A percentile compares a stretch with the other conserved stretches of the same genome.
Evolutionary conservation across 305 asterid species (phyloP).

Genomic region (Euphrasia arctica): DNA sequence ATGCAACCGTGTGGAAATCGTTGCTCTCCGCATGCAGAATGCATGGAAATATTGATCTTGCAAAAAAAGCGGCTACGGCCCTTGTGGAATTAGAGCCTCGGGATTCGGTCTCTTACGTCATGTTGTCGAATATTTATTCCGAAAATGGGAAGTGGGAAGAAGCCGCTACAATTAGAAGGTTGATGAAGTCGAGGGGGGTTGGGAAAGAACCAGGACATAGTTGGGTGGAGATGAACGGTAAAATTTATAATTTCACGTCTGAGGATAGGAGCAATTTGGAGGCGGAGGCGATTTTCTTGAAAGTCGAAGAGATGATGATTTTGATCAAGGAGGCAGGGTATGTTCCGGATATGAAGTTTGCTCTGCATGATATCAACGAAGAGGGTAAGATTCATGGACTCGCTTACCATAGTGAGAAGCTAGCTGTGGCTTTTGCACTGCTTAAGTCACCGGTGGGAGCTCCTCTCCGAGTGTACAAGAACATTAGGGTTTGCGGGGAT

Average conservation of each 20-base stretch:
- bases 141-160: slow-evolving; percentile 66
- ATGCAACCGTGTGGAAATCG: slow-evolving; percentile 76
- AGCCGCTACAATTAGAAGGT: slow-evolving; percentile 54
- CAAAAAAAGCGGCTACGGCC: slow-evolving; percentile 60
- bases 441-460: slow-evolving; percentile 47
- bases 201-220: slow-evolving; percentile 70
- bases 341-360: slow-evolving; percentile 53
- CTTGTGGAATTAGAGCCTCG: slow-evolving; percentile 65
- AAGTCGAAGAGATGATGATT: slow-evolving; percentile 44
- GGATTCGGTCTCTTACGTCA: slow-evolving; percentile 69
- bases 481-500: slow-evolving; percentile 74
- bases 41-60: slow-evolving; percentile 60
- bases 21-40: slow-evolving; percentile 70
- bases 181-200: slow-evolving; percentile 58
- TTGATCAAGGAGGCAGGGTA: slow-evolving; percentile 64
- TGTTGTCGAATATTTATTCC: slow-evolving; percentile 74
- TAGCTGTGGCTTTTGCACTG: slow-evolving; percentile 75
- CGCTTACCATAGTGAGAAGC: slow-evolving; percentile 77
- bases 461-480: slow-evolving; percentile 62
- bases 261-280: slow-evolving; percentile 61
- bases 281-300: slow-evolving; percentile 41
- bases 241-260: slow-evolving; percentile 47
- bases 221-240: slow-evolving; percentile 68
- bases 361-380: slow-evolving; percentile 70
- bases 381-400: slow-evolving; percentile 58